Evolutionary conservation across 2,329 filamentous ascomycete genomes (phyloP).

Genomic region (Pseudopyrenochaeta lycopersici): DNA sequence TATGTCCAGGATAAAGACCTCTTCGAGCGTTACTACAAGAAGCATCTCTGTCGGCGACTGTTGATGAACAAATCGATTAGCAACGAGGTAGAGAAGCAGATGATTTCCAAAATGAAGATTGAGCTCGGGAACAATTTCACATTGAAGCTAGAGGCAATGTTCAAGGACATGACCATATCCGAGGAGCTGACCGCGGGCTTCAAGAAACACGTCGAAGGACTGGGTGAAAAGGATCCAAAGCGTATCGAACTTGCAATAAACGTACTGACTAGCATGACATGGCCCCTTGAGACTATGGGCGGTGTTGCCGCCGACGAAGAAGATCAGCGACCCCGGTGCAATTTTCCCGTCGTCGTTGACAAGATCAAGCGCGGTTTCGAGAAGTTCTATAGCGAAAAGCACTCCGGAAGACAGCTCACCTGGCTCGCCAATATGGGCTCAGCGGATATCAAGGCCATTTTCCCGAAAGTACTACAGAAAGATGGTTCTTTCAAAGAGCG

Average conservation of each 20-base stretch:
- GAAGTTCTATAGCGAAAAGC: slow-evolving; percentile 85
- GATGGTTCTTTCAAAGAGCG: slow-evolving; percentile 71
- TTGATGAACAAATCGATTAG: slow-evolving; percentile 90
- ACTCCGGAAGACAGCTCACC: slow-evolving; percentile 86
- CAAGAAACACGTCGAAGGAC: slow-evolving; percentile 71
- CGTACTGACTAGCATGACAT: slow-evolving; percentile 91
- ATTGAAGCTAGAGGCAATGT: slow-evolving; percentile 93
- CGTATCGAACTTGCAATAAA: slow-evolving; percentile 83
- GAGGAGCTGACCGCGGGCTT: slow-evolving; percentile 83
- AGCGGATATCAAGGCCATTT: slow-evolving; percentile 83
- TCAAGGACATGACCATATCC: slow-evolving; percentile 92
- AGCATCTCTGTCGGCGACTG: slow-evolving; percentile 87
- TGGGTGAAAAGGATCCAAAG: slow-evolving; percentile 64
- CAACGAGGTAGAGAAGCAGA: slow-evolving; percentile 91
- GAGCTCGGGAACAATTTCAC: slow-evolving; percentile 96
- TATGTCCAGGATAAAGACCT: slow-evolving; percentile 93
- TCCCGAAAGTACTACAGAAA: slow-evolving; percentile 77
- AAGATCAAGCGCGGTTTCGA: slow-evolving; percentile 84
- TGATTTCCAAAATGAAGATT: slow-evolving; percentile 96
- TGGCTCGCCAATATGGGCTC: slow-evolving; percentile 83
- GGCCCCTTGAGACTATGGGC: slow-evolving; percentile 89
- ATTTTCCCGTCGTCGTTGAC: slow-evolving; percentile 78
- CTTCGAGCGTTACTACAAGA: slow-evolving; percentile 98
- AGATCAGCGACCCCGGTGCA: slow-evolving; percentile 63
- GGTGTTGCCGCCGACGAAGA: slow-evolving; percentile 62